Evolutionary conservation across 345 rosid species (phyloP), one percentile per base, ranked within the genome.

Genomic region (Dipteronia sinensis): DNA sequence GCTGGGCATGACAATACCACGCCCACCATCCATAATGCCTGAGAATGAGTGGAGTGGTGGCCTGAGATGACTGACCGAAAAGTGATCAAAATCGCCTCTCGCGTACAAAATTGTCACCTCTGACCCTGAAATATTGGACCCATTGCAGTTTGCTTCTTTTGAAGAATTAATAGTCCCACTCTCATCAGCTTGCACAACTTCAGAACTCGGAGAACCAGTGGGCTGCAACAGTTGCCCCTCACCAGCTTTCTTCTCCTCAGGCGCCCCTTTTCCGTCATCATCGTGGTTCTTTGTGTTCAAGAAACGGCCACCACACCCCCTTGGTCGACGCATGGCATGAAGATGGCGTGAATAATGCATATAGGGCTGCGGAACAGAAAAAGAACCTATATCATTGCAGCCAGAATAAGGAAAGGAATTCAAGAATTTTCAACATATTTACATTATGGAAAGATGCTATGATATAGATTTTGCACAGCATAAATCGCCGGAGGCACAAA

Each of bases 261-360:
- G 74, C 76, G 78, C 86, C 3, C 72, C 84, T 73, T 79, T 82
- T 19, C 61, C 86, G 19, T 55, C 38, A 67, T 76, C 76, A 38
- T 34, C 6, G 38, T 27, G 55, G 67, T 31, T 79, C 80, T 87
- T 92, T 0, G 90, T 73, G 80, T 94, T 96, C 91, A 96, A 77
- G 90, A 96, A 96, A 69, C 99, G 93, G n/a, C 99, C 99, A 13
- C 99, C 98, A 0, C 86, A 88, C 72, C 99, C 99, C 84, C 99
- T 91, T 67, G 97, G 98, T 63, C 97, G 95, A 63, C 98, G 97
- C 91, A 96, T 82, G 71, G 99, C 99, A 72, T 96, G 98, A 55
- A 90, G 94, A 83, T 94, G 98, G 70, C 99, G 95, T 0, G 99
- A 96, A 16, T 88, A 71, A 74, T 96, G 99, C 97, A 90, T 92